Percentiles rank a stretch among this genome's conserved stretches.
Conservation (phyloP, 371 early-diverging fungal genomes). For the Rhizopus microsporus region DNA sequence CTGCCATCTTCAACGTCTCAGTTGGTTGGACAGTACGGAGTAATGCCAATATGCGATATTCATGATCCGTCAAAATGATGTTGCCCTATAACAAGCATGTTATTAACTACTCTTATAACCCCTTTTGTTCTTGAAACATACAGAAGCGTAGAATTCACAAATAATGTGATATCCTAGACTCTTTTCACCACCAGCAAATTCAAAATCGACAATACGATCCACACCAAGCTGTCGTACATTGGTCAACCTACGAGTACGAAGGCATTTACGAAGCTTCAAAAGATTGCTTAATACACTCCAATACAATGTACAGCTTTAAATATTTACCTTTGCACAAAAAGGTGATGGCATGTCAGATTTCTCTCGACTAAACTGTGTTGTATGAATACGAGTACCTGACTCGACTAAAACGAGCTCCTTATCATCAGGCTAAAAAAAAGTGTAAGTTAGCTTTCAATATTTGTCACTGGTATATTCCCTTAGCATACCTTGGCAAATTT, state of each 20-base stretch:
- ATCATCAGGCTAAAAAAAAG: slow-evolving; percentile 63
- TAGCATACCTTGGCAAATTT: slow-evolving; percentile 81
- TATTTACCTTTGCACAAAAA: slow-evolving; percentile 81
- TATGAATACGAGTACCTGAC: slow-evolving; percentile 92
- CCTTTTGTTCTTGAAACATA: slow-evolving; percentile 29
- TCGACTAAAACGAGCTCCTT: slow-evolving; percentile 93
- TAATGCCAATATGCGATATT: slow-evolving; percentile 82
- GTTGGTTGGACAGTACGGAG: slow-evolving; percentile 86
- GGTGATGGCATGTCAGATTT: slow-evolving; percentile 82
- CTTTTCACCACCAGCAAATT: slow-evolving; percentile 75
- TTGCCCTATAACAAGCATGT: slow-evolving; percentile 68
- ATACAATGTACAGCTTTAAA: neutral
- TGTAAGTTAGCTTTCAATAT: neutral
- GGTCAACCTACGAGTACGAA: slow-evolving; percentile 81
- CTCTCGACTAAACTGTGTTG: slow-evolving; percentile 87
- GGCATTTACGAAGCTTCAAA: slow-evolving; percentile 82
- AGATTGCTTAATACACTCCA: neutral
- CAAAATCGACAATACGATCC: slow-evolving; percentile 93
- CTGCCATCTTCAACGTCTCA: slow-evolving; percentile 72
- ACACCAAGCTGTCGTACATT: slow-evolving; percentile 85
- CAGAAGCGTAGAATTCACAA: slow-evolving; percentile 91
- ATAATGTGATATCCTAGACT: slow-evolving; percentile 86
- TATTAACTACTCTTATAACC: neutral
- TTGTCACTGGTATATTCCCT: neutral
- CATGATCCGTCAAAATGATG: slow-evolving; percentile 91